Evolutionary conservation across 1,284 basidiomycete genomes (phyloP).

Genomic region (Neolentinus lepideus): DNA sequence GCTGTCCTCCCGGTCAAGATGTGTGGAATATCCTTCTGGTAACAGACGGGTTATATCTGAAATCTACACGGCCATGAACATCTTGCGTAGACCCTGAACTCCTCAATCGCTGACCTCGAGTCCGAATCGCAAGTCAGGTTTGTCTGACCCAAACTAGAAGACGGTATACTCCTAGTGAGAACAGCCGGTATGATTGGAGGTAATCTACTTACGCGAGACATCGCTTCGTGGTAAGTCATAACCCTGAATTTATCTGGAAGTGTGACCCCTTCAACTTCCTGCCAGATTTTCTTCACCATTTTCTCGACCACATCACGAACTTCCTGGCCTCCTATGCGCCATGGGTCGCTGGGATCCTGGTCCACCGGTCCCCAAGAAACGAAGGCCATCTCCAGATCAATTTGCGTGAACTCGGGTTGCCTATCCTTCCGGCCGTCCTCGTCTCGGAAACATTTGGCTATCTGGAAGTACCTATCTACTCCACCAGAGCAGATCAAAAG

Average conservation of each 20-base stretch:
- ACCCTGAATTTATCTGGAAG: constrained; percentile 63
- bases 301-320: constrained; percentile 73
- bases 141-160: constrained; percentile 89
- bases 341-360: constrained; percentile 29
- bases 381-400: constrained; percentile 96
- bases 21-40: constrained; percentile 26
- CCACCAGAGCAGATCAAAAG: constrained; percentile 89
- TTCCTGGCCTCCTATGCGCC: constrained; percentile 82
- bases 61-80: constrained; percentile 29
- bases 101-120: constrained; percentile 55
- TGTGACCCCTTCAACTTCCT: constrained; percentile 45
- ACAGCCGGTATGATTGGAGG: background rate
- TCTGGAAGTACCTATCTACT: constrained; percentile 86
- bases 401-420: constrained; percentile 95
- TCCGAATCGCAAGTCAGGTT: constrained; percentile 87
- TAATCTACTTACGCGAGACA: constrained; percentile 58
- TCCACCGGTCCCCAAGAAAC: constrained; percentile 63
- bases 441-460: constrained; percentile 92
- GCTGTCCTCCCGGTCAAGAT: constrained; percentile 31
- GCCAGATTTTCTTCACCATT: constrained; percentile 73
- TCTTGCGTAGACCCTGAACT: background rate
- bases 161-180: background rate
- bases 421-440: constrained; percentile 92
- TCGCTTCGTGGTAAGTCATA: constrained; percentile 82
- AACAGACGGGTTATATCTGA: constrained; percentile 42